Conservation (phyloP, 345 rosid genomes). For the Eucalyptus cloeziana region DNA sequence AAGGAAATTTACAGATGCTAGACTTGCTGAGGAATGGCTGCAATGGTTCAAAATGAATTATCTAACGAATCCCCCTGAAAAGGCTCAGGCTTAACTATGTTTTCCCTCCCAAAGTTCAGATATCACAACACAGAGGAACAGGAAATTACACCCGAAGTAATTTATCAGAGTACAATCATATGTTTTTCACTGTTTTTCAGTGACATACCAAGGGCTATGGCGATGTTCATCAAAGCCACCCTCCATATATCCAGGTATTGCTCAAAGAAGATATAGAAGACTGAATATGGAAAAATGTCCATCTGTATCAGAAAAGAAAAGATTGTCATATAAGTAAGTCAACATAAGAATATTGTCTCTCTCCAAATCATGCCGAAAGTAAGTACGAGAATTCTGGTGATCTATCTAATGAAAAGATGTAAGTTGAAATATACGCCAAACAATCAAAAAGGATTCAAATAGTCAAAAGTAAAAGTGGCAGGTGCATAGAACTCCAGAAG, state of each 20-base stretch:
- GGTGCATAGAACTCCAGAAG: background rate
- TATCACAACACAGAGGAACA: background rate
- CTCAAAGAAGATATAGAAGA: conserved; percentile 91
- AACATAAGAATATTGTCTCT: background rate
- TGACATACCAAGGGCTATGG: conserved; percentile 74
- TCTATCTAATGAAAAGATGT: background rate
- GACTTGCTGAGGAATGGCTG: background rate
- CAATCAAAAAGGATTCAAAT: background rate
- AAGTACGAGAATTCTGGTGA: background rate
- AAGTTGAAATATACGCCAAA: background rate
- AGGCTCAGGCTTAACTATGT: background rate
- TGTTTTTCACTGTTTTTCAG: background rate
- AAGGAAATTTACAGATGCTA: background rate
- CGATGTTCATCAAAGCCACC: conserved; percentile 68
- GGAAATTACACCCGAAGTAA: background rate
- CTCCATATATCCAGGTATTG: conserved; percentile 93
- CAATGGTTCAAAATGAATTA: background rate
- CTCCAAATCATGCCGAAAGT: background rate
- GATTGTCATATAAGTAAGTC: background rate
- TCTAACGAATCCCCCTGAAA: background rate
- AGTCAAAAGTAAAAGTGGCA: background rate
- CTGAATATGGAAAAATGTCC: conserved; percentile 85
- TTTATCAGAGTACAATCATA: background rate
- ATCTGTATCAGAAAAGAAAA: conserved; percentile 41
- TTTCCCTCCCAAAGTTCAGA: background rate